Base-by-base conservation (phyloP, 2,329 filamentous ascomycete species). In the Diaporthe nobilis region DNA sequence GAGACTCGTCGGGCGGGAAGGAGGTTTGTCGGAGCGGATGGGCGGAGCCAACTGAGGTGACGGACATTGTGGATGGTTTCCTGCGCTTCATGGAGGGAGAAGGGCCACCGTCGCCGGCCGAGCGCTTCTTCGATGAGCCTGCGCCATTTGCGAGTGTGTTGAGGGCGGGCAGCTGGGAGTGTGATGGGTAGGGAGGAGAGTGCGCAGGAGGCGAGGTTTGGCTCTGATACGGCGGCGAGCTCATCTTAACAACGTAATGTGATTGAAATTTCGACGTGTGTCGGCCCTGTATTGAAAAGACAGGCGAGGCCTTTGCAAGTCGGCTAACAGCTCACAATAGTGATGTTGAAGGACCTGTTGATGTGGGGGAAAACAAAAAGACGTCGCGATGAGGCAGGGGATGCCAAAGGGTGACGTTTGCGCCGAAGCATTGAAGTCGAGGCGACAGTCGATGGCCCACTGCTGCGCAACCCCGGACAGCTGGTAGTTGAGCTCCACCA, bases 11-110 rank as follows among this genome's bases (percentile, higher is more conserved):
- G 37, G 94, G 94, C 0, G 94, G 93, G 81, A 95, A 97, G 0
- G 94, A 95, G 6, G 95, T 96, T 81, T 95, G 94, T 53, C 94
- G 93, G 2, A 97, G 90, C 1, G 93, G 93, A 78, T 95, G 93
- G 0, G 90, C 87, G 1, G 90, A 90, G 22, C 81, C 79, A 63
- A 74, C 71, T 10, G 90, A 90, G 12, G 88, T 84, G 37, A 88
- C 85, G 4, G 92, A 92, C 78, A 92, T 86, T 77, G 84, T 89
- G 17, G 93, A 95, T 8, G 92, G 88, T 82, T 96, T 96, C 81
- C 94, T 92, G 63, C 93, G 92, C 82, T 95, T 95, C 63, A 87
- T 83, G 22, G 86, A 82, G 0, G 86, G 87, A 3, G 84, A 85
- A 61, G 87, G 85, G 49, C 87, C 87, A 13, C 87, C 85, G 72